These are phyloP conservation scores for Vigna hirtella DNA, from an alignment of 306 rosid species.

Conservation along the genomic window DNA sequence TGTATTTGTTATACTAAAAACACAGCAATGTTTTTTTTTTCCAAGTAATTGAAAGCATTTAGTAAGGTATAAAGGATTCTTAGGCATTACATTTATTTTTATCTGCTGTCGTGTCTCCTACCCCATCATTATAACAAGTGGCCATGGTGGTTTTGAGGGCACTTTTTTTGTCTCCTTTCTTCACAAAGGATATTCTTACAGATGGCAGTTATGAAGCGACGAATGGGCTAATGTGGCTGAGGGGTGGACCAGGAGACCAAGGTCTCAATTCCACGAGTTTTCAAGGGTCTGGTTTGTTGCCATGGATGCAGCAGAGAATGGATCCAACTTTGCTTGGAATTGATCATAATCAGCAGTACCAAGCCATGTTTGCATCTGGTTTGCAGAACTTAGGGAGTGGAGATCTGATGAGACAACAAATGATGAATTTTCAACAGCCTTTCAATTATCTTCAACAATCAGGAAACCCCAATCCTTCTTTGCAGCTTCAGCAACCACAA, in stretches of 20 bases:
- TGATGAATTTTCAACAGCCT: conserved; percentile 81
- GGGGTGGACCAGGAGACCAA: conserved; percentile 75
- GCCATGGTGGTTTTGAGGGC: conserved; percentile 45
- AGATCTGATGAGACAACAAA: conserved; percentile 74
- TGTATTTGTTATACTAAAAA: neutral
- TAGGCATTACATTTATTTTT: neutral
- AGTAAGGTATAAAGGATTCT: neutral
- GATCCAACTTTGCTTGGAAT: conserved; percentile 69
- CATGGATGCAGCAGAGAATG: conserved; percentile 87
- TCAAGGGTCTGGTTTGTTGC: conserved; percentile 72
- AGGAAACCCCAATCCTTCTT: conserved; percentile 55
- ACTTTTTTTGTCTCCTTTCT: conserved; percentile 40
- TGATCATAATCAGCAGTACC: conserved; percentile 76
- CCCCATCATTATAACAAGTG: conserved; percentile 14
- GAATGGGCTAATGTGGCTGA: conserved; percentile 81
- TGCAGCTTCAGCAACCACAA: conserved; percentile 78
- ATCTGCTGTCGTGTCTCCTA: conserved; percentile 5
- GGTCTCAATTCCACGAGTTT: conserved; percentile 69
- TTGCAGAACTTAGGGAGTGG: conserved; percentile 70
- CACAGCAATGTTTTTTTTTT: neutral
- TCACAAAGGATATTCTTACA: conserved; percentile 49
- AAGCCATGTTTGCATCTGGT: conserved; percentile 82
- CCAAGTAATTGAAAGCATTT: neutral
- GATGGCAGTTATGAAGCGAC: conserved; percentile 78
- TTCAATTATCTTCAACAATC: conserved; percentile 72